phyloP scores from a whole-genome alignment of 176 grass and related monocot species.

The Oryza rufipogon region DNA sequence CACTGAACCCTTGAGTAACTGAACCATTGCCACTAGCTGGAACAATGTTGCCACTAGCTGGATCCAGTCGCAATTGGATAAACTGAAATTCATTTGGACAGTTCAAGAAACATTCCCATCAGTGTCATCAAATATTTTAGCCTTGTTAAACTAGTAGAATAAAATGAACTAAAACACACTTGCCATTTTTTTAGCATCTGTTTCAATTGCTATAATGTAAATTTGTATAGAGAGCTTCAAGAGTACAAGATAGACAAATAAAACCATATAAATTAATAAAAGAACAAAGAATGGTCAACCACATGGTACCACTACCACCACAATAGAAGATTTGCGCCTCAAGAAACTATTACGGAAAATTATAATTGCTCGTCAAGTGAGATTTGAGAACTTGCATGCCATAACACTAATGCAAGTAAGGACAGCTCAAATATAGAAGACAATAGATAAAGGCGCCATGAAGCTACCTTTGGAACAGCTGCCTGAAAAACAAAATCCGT shows the following conservation, averaged over 20 bases:
- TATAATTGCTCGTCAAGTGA: background rate
- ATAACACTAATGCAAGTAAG: background rate
- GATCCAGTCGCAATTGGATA: slow-evolving; percentile 76
- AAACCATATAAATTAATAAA: background rate
- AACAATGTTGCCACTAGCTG: slow-evolving; percentile 76
- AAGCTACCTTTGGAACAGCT: slow-evolving; percentile 92
- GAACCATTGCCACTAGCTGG: slow-evolving; percentile 66
- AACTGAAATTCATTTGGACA: slow-evolving; percentile 59
- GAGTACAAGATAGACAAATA: slow-evolving; percentile 8
- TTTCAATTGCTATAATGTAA: background rate
- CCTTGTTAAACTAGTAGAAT: slow-evolving; percentile 11
- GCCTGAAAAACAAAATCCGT: slow-evolving; percentile 95
- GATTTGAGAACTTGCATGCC: background rate
- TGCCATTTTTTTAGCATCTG: no score
- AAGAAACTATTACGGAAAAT: background rate
- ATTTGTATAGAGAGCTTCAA: background rate
- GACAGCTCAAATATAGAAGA: slow-evolving; percentile 30
- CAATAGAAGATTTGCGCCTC: background rate
- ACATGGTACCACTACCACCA: background rate
- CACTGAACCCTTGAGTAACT: slow-evolving; percentile 67
- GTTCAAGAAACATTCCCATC: slow-evolving; percentile 27
- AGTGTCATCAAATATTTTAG: slow-evolving; percentile 11
- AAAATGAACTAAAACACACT: background rate
- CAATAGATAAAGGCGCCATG: background rate
- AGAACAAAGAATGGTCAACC: background rate